phyloP scores from a whole-genome alignment of 2,329 filamentous ascomycete species.

The Sporothrix curviconia region DNA sequence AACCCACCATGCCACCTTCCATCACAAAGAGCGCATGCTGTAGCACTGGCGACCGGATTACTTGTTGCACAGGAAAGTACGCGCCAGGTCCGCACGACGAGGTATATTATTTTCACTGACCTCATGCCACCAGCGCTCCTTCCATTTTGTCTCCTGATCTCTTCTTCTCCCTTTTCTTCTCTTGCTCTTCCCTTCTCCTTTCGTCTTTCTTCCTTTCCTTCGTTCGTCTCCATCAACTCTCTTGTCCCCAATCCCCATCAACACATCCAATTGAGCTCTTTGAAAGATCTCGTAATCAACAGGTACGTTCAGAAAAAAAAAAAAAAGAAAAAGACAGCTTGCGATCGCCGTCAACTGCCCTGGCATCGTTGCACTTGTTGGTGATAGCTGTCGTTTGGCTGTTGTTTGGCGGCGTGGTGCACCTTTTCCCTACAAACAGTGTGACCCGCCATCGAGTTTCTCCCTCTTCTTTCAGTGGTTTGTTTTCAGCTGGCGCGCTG shows the following conservation, averaged over 20 bases:
- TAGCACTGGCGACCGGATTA: conserved; percentile 1
- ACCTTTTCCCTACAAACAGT: too few relatives aligned
- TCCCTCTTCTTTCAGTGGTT: too few relatives aligned
- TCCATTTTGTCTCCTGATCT: not conserved
- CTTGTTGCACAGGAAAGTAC: conserved; percentile 1
- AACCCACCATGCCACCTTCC: conserved; percentile 12
- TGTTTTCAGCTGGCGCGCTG: not conserved
- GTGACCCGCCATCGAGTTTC: not conserved
- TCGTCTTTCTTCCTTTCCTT: not conserved
- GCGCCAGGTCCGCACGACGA: conserved; percentile 4
- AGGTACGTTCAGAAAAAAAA: too few relatives aligned
- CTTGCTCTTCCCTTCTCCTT: not conserved
- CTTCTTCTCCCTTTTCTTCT: not conserved
- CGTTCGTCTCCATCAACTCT: not conserved
- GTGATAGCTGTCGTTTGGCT: too few relatives aligned
- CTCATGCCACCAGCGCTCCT: conserved; percentile 8
- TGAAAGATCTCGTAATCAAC: not conserved
- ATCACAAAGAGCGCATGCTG: conserved; percentile 6
- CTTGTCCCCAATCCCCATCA: not conserved
- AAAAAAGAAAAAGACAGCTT: not conserved
- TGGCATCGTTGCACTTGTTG: too few relatives aligned
- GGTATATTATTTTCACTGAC: conserved; percentile 15
- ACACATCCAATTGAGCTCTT: conserved; percentile 7
- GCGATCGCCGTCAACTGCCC: not conserved
- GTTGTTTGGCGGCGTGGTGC: too few relatives aligned